Evolutionary conservation across 2,329 filamentous ascomycete species (phyloP).

Genomic region (Bretziella fagacearum): DNA sequence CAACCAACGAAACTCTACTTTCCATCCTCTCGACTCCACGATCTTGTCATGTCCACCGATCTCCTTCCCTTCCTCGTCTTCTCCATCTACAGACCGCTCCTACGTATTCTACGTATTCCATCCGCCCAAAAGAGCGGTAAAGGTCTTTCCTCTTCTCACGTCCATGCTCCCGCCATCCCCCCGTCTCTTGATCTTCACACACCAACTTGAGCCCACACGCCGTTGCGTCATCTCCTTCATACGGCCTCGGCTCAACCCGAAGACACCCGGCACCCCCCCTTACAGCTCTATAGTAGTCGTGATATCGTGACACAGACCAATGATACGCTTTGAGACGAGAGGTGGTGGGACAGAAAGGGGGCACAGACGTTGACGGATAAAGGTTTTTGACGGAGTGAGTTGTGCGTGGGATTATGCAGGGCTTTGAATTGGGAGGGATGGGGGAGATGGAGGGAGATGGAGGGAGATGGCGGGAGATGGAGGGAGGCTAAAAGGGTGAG

Average conservation of each 20-base stretch:
- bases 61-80: not conserved
- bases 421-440: not conserved
- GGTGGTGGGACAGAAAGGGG: not conserved
- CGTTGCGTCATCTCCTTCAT: conserved; percentile 1
- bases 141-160: not conserved
- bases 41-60: too few species aligned
- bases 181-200: not conserved
- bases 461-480: too few species aligned
- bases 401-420: not conserved
- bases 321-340: not conserved
- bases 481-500: too few species aligned
- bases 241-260: not conserved
- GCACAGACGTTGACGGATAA: not conserved
- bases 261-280: not conserved
- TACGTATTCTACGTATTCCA: too few species aligned
- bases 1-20: too few species aligned
- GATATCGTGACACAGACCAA: conserved; percentile 1
- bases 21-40: too few species aligned
- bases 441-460: not conserved
- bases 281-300: not conserved
- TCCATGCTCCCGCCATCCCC: not conserved
- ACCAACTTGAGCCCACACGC: not conserved
- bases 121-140: too few species aligned
- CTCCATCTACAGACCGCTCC: too few species aligned
- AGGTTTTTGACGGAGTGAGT: not conserved